Conservation (phyloP, 1,284 basidiomycete species). For the Laetiporus sulphureus region DNA sequence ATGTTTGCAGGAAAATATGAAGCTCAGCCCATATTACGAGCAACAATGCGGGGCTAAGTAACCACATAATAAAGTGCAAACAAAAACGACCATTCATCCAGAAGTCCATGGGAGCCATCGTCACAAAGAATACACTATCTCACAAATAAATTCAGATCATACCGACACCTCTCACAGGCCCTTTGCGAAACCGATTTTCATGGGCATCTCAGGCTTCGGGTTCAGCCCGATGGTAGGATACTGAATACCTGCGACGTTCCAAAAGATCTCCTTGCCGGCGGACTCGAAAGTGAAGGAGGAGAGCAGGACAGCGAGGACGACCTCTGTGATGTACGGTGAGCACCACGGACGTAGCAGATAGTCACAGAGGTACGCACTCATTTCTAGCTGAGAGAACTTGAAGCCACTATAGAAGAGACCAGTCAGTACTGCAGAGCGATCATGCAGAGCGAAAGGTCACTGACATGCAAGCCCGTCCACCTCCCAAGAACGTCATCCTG, state of each 20-base stretch:
- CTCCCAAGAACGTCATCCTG: constrained; percentile 20
- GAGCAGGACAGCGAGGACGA: constrained; percentile 14
- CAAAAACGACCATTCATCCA: too few species aligned
- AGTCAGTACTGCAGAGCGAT: not conserved
- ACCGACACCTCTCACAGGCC: too few species aligned
- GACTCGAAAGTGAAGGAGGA: constrained; percentile 15
- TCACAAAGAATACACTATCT: too few species aligned
- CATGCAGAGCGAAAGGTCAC: not conserved
- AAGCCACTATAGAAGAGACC: constrained; percentile 5
- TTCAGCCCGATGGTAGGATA: constrained; percentile 18
- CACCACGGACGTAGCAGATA: not conserved
- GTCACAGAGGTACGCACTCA: constrained; percentile 6
- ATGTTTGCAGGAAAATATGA: too few species aligned
- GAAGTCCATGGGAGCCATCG: too few species aligned
- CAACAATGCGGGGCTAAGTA: too few species aligned
- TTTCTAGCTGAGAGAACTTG: constrained; percentile 11
- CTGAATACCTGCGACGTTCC: constrained; percentile 20
- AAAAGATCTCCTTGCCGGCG: constrained; percentile 17
- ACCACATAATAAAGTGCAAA: too few species aligned
- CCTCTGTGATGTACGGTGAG: constrained; percentile 9
- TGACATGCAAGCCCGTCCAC: constrained; percentile 16
- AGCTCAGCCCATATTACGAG: too few species aligned
- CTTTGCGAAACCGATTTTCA: not conserved
- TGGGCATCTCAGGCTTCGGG: not conserved
- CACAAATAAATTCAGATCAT: too few species aligned